phyloP scores from a whole-genome alignment of 2,329 filamentous ascomycete species.

The Paracamarosporium sp. region DNA sequence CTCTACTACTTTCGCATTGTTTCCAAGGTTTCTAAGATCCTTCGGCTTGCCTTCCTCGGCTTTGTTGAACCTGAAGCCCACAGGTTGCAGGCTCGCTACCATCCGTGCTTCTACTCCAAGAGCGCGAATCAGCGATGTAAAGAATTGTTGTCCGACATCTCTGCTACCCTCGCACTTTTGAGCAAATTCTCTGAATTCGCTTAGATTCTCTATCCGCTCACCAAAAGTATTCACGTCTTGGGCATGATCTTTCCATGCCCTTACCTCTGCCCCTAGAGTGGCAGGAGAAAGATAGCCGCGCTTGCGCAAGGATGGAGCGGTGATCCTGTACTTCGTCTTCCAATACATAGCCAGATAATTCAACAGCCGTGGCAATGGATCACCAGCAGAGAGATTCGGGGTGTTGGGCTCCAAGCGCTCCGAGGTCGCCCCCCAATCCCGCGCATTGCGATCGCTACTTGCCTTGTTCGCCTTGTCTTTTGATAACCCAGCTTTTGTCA shows the following conservation, averaged over 20 bases:
- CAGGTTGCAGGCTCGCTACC: constrained; percentile 82
- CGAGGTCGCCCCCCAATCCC: constrained; percentile 77
- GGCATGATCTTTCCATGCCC: constrained; percentile 69
- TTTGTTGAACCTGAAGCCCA: constrained; percentile 92
- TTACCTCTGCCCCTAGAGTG: constrained; percentile 74
- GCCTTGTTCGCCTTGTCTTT: constrained; percentile 41
- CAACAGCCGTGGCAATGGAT: constrained; percentile 79
- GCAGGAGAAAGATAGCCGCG: constrained; percentile 84
- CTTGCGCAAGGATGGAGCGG: constrained; percentile 83
- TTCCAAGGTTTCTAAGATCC: constrained; percentile 39
- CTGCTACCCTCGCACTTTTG: constrained; percentile 78
- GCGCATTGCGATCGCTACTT: constrained; percentile 51
- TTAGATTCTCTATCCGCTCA: constrained; percentile 72
- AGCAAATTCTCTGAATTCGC: constrained; percentile 73
- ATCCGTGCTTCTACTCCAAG: constrained; percentile 83
- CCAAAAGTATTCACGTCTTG: constrained; percentile 73
- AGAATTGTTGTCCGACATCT: constrained; percentile 87
- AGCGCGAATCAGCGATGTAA: constrained; percentile 82
- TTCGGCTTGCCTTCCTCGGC: constrained; percentile 73
- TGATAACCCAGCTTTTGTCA: constrained; percentile 11
- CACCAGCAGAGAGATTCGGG: constrained; percentile 80
- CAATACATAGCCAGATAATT: constrained; percentile 83
- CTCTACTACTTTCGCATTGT: constrained; percentile 1
- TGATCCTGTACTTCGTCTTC: constrained; percentile 82
- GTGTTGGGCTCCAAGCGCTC: constrained; percentile 72